Evolutionary conservation across 1,284 basidiomycete species (phyloP).

Genomic region (Moniliella sp.): DNA sequence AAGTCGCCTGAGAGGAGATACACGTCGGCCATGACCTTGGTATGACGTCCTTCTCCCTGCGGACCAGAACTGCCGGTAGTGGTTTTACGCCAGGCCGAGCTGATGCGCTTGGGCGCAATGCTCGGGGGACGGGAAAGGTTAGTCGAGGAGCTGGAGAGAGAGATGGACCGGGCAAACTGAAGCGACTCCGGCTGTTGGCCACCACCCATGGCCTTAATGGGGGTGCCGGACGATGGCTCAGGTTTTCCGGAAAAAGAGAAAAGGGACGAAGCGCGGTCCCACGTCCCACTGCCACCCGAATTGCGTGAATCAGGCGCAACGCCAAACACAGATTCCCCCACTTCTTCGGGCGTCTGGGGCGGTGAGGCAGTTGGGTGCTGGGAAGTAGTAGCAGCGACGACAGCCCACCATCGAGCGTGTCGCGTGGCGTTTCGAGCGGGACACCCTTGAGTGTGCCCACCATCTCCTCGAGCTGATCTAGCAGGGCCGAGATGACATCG

Average conservation of each 20-base stretch:
- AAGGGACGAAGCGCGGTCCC: no score
- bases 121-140: no score
- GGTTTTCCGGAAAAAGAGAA: no score
- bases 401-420: slow-evolving; percentile 17
- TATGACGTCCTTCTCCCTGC: slow-evolving; percentile 11
- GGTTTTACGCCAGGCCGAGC: neutral
- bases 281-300: no score
- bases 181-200: neutral
- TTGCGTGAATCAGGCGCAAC: no score
- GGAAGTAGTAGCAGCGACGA: slow-evolving; percentile 2
- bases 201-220: neutral
- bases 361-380: neutral
- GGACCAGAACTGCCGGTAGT: slow-evolving; percentile 7
- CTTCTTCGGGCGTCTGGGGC: neutral
- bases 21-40: slow-evolving; percentile 23
- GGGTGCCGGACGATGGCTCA: no score
- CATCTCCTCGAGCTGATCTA: slow-evolving; percentile 19
- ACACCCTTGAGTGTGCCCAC: slow-evolving; percentile 17
- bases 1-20: slow-evolving; percentile 22
- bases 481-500: slow-evolving; percentile 15
- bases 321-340: neutral
- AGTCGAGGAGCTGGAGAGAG: no score
- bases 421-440: slow-evolving; percentile 26
- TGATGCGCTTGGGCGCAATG: no score
- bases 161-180: neutral